A percentile compares a stretch with the other conserved stretches of the same genome.
These are phyloP conservation scores for Didymella keratinophila DNA, from an alignment of 2,329 filamentous ascomycete species.

Conservation along the genomic window DNA sequence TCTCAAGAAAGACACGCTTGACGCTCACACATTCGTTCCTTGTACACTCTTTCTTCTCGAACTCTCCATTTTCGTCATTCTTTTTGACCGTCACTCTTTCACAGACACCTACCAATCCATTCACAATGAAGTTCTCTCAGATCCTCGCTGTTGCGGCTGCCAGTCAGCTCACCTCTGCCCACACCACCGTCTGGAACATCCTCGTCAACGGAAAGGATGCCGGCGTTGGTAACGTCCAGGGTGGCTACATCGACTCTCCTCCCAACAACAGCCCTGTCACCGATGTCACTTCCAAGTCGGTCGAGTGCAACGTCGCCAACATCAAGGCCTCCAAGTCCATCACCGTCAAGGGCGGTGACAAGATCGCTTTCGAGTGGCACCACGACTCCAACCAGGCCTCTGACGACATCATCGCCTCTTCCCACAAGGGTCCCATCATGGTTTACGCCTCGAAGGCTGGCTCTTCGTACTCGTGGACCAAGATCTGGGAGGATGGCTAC, in stretches of 20 bases:
- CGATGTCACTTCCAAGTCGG: constrained; percentile 45
- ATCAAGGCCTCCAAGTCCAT: constrained; percentile 52
- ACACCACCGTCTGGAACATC: constrained; percentile 47
- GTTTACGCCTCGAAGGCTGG: constrained; percentile 59
- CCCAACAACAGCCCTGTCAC: constrained; percentile 49
- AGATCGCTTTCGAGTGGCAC: constrained; percentile 59
- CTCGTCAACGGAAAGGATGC: constrained; percentile 54
- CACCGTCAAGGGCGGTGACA: constrained; percentile 58
- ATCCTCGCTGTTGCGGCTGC: constrained; percentile 41
- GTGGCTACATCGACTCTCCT: constrained; percentile 60
- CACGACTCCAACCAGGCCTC: constrained; percentile 55
- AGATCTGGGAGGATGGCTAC: constrained; percentile 52
- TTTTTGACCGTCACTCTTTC: constrained; percentile 25
- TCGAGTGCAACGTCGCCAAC: constrained; percentile 49
- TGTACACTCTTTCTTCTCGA: constrained; percentile 33
- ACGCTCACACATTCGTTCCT: constrained; percentile 39
- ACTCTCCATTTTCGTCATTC: constrained; percentile 21
- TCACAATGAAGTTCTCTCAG: constrained; percentile 45
- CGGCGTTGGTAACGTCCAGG: constrained; percentile 43
- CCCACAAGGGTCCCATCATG: constrained; percentile 62
- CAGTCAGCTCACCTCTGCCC: constrained; percentile 40
- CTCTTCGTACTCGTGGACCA: constrained; percentile 58
- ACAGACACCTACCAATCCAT: constrained; percentile 16
- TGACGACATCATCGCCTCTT: constrained; percentile 62
- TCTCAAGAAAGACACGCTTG: constrained; percentile 37